Base-by-base conservation (phyloP, 192 early-diverging fungal species). In the Coemansia reversa region DNA sequence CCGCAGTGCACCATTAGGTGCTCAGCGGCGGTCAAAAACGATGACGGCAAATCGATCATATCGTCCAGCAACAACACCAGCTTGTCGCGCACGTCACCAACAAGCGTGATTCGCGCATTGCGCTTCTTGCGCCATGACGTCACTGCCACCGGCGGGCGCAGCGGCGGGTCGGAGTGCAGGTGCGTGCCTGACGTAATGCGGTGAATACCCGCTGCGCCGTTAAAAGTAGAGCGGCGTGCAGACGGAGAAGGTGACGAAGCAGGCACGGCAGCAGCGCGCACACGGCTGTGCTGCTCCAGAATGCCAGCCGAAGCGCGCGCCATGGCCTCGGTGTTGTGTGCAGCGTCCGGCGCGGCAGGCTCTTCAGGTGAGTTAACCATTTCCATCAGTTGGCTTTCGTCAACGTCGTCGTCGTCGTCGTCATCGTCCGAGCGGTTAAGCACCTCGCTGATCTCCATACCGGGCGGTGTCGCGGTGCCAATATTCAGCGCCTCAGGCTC, bases 21-120 rank as follows among this genome's bases (percentile, higher is more conserved):
- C 63, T 93, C 90, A 52, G 94, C 93, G 18, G 95, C 91, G 60
- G 94, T 91, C 67, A 95, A 74, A 72, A 96, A 96, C n/a, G 94
- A 91, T 62, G 89, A 86, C 58, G 91, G 87, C 22, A 86, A 85
- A 67, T 98, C 95, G 66, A 97, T 94, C 76, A 95, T 92, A 70
- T 99, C 95, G 84, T 99, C 95, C 86, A 96, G 88, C 65, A 99
- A 86, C 67, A 99, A 90, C 60, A 89, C 92, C 28, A 90, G 84
- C 66, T 90, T 91, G 56, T 85, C 88, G 56, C 86, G 82, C 59
- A 97, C 96, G 71, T 98, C 90, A 50, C 96, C 97, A 7, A 98
- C 94, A 18, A 99, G 87, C 30, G 91, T 89, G 84, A 94, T 91
- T 19, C 84, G 77, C 18, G 87, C 80, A 16, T 69, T 74, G 65